A percentile compares a stretch with the other conserved stretches of the same genome.
Evolutionary conservation across 2,329 filamentous ascomycete species (phyloP).

Genomic region (Septoria petroselini): DNA sequence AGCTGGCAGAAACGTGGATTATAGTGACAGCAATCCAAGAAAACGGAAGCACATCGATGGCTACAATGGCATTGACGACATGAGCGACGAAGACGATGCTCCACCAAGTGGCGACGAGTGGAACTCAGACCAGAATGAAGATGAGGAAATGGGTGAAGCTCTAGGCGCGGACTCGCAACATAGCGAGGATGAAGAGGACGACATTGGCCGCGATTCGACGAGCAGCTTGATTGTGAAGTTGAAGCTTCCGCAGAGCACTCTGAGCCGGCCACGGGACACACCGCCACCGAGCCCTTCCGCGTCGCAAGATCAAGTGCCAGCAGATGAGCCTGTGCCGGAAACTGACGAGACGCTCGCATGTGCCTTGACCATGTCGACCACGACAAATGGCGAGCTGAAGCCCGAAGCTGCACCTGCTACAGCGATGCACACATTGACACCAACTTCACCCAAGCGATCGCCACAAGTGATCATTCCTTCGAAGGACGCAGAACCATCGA

Average conservation of each 20-base stretch:
- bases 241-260: constrained; percentile 26
- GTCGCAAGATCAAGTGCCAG: constrained; percentile 6
- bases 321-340: constrained; percentile 3
- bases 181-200: constrained; percentile 41
- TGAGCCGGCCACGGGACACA: constrained; percentile 15
- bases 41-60: constrained; percentile 51
- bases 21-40: constrained; percentile 34
- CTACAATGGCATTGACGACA: constrained; percentile 61
- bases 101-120: constrained; percentile 61
- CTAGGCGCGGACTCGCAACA: constrained; percentile 54
- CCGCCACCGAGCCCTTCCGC: constrained; percentile 25
- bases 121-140: constrained; percentile 69
- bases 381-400: constrained; percentile 2
- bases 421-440: constrained; percentile 12
- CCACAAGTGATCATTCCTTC: constrained; percentile 16
- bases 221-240: constrained; percentile 72
- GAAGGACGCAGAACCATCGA: neutral
- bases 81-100: constrained; percentile 62
- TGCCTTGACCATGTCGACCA: neutral
- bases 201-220: constrained; percentile 32
- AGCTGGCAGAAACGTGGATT: constrained; percentile 32
- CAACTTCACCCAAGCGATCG: constrained; percentile 10
- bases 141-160: constrained; percentile 45
- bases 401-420: constrained; percentile 3
- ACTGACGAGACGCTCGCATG: neutral